phyloP scores from a whole-genome alignment of 202 grass and related monocot species.

The Schoenoplectus tabernaemontani region DNA sequence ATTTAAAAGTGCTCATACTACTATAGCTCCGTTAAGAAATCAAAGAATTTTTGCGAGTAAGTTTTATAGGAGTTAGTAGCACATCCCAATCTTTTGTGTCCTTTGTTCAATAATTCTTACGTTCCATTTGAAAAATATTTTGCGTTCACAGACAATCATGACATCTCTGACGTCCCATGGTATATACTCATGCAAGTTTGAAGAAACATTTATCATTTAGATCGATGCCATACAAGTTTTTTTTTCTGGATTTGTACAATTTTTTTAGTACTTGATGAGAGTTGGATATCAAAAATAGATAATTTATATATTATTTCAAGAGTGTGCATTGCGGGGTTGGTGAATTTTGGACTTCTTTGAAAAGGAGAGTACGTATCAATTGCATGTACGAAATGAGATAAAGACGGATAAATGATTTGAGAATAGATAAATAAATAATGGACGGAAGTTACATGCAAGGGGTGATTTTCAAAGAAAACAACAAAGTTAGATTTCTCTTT shows the following conservation, averaged over 20 bases:
- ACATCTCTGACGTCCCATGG: neutral
- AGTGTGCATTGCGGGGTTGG: constrained; percentile 2
- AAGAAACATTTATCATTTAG: too few relatives aligned
- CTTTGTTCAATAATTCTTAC: neutral
- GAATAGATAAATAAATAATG: constrained; percentile 2
- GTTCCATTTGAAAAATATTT: neutral
- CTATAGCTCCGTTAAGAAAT: too few relatives aligned
- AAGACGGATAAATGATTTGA: neutral
- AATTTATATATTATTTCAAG: neutral
- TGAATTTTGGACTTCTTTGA: neutral
- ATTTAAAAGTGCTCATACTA: too few relatives aligned
- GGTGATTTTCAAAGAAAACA: neutral
- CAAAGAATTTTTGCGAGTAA: too few relatives aligned
- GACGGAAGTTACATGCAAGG: neutral
- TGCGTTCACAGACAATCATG: neutral
- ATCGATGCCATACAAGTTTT: too few relatives aligned
- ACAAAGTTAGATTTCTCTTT: constrained; percentile 16
- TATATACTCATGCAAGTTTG: constrained; percentile 1
- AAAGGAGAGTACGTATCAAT: neutral
- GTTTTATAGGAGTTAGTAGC: too few relatives aligned
- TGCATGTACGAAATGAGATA: neutral
- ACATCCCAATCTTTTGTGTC: neutral
- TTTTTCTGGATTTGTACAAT: neutral
- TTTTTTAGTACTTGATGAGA: neutral
- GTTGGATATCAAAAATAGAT: neutral